Base-by-base conservation (phyloP, 192 early-diverging fungal genomes). In the Coemansia sp. region DNA sequence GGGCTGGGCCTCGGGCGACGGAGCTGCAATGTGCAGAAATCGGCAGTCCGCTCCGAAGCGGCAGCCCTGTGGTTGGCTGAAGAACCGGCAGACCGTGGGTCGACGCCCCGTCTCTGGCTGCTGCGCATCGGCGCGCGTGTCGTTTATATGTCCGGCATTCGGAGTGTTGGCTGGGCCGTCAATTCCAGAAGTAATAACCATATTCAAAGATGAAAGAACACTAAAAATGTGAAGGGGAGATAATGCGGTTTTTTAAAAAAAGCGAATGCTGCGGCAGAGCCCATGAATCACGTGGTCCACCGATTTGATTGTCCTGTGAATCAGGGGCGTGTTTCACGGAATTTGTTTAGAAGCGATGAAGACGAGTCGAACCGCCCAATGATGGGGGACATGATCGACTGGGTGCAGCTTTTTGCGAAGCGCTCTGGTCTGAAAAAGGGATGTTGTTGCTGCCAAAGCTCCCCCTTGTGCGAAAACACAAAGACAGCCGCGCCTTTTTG, bases 61-160 rank as follows among this genome's bases (percentile, higher is more conserved):
- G 30, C 75, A 78, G 16, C 43, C 54, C 9, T 57, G 54, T 14
- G 58, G 62, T 19, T 64, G 53, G 27, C 60, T 65, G 43, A 78
- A 66, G 51, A 59, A 78, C 18, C 75, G 64, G 16, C 75, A 78
- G 7, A 60, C 45, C 3, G 33, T 24, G 1, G 60, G 60, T 8
- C 50, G 66, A 14, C 49, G 21, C 14, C 50, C 32, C 10, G 28
- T 2, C 16, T 56, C 57, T 14, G 45, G 5, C 22, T 25, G 40
- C 2, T 33, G 44, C 1, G 53, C 30, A 12, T 12, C 24, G 53
- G 12, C 53, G 21, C 22, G 31, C 30, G 32, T 21, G 19, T 54
- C 30, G 22, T 31, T 10, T 4, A 52, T 58, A 29, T 62, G 66
- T 45, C 60, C 54, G 25, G 53, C 53, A 10, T 29, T 38, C 28